These are phyloP conservation scores for Cladophialophora bantiana DNA, from an alignment of 2,329 filamentous ascomycete species.

Conservation along the genomic window DNA sequence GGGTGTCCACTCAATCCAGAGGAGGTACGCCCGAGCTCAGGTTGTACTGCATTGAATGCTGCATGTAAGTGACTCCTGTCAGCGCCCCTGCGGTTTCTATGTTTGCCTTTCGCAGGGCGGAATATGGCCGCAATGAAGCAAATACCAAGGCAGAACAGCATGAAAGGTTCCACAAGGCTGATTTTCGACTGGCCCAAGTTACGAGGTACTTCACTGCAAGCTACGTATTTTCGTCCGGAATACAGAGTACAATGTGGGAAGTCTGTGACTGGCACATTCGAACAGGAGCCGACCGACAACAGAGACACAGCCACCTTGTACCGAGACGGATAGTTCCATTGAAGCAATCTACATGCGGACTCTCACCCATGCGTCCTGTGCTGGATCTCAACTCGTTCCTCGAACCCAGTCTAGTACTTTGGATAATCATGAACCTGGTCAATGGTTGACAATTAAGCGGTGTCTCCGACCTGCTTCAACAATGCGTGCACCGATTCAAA, in stretches of 20 bases:
- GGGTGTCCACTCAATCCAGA: neutral
- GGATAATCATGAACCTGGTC: neutral
- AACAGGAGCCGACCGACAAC: neutral
- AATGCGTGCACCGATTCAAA: slow-evolving; percentile 58
- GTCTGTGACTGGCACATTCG: neutral
- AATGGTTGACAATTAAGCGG: slow-evolving; percentile 4
- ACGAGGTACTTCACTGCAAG: neutral
- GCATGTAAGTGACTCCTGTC: neutral
- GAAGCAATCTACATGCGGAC: neutral
- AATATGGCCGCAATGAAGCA: neutral
- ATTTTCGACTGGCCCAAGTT: neutral
- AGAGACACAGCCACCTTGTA: neutral
- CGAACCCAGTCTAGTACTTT: neutral
- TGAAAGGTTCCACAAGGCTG: neutral
- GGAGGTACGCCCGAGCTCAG: neutral
- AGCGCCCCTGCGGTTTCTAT: neutral
- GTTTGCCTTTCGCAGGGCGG: neutral
- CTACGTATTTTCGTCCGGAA: neutral
- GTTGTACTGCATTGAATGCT: neutral
- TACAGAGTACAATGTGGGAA: neutral
- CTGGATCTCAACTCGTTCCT: neutral
- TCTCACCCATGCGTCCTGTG: neutral
- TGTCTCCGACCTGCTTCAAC: slow-evolving; percentile 40
- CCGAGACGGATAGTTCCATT: neutral
- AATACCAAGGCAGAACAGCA: neutral